These are phyloP conservation scores for Diutina neorugosa DNA, from an alignment of 1,139 yeast genomes.

Conservation along the genomic window DNA sequence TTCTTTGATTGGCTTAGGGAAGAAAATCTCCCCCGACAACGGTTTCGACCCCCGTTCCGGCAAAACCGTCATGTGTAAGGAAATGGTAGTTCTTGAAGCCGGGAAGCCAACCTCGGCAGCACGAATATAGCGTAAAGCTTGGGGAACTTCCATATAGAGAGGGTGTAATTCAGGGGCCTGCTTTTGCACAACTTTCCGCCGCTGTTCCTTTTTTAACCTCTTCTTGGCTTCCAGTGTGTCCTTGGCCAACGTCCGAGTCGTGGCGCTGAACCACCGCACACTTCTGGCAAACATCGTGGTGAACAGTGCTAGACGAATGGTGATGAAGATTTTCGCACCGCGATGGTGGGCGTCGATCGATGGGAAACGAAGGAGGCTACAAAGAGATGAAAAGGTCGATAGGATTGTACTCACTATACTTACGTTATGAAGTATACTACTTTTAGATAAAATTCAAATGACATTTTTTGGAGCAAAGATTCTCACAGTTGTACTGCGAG, in stretches of 20 bases:
- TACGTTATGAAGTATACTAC: too few relatives aligned
- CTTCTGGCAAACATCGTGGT: not conserved
- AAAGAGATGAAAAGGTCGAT: not conserved
- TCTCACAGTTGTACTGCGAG: too few relatives aligned
- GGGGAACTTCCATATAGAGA: conserved; percentile 57
- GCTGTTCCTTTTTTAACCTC: conserved; percentile 20
- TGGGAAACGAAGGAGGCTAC: not conserved
- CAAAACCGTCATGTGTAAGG: conserved; percentile 54
- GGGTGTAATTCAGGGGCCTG: conserved; percentile 38
- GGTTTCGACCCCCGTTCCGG: conserved; percentile 75
- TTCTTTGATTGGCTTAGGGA: conserved; percentile 65
- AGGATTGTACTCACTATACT: too few relatives aligned
- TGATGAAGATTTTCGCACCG: conserved; percentile 1
- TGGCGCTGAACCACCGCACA: conserved; percentile 1
- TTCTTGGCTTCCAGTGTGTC: not conserved
- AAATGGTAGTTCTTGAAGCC: conserved; percentile 51
- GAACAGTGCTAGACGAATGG: not conserved
- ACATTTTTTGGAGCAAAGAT: too few relatives aligned
- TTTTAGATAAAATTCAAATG: too few relatives aligned
- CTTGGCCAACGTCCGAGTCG: conserved; percentile 3
- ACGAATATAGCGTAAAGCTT: conserved; percentile 67
- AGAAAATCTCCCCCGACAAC: conserved; percentile 56
- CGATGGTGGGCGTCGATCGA: not conserved
- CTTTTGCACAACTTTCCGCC: conserved; percentile 1
- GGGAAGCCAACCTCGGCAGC: conserved; percentile 89